A percentile compares a stretch with the other conserved stretches of the same genome.
phyloP scores from a whole-genome alignment of 352 stramenopile species.

The Globisporangium ultimum region DNA sequence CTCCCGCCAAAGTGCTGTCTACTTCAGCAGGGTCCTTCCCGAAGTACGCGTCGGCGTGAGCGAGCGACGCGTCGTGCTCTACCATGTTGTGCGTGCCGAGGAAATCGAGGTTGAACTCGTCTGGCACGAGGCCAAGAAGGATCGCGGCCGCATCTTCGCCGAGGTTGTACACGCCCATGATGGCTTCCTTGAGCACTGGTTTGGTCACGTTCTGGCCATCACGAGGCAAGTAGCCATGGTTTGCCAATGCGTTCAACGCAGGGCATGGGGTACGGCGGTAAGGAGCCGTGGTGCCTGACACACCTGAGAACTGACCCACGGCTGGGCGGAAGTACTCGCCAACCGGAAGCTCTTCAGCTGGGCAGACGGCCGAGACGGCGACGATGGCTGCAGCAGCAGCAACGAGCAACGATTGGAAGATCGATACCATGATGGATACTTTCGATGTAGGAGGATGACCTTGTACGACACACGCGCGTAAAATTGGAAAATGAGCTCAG shows the following conservation, averaged over 20 bases:
- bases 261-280: conserved; percentile 63
- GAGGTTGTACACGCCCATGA: conserved; percentile 47
- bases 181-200: conserved; percentile 24
- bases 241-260: conserved; percentile 64
- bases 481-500: too few species aligned
- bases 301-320: conserved; percentile 30
- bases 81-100: conserved; percentile 51
- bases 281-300: conserved; percentile 29
- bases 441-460: too few species aligned
- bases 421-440: too few species aligned
- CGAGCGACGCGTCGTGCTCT: conserved; percentile 66
- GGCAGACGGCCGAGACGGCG: not conserved
- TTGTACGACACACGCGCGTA: too few species aligned
- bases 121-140: conserved; percentile 24
- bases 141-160: conserved; percentile 17
- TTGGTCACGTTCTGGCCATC: conserved; percentile 49
- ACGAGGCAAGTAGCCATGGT: conserved; percentile 55
- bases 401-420: too few species aligned
- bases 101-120: conserved; percentile 42
- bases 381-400: too few species aligned
- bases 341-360: not conserved
- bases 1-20: conserved; percentile 35
- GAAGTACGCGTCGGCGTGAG: conserved; percentile 47
- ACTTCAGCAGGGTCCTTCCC: conserved; percentile 33
- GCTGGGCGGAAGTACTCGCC: conserved; percentile 34